Percentiles rank a stretch among this genome's conserved stretches.
Evolutionary conservation across 805 yeast genomes (phyloP).

Genomic region (Kodamaea restingae): DNA sequence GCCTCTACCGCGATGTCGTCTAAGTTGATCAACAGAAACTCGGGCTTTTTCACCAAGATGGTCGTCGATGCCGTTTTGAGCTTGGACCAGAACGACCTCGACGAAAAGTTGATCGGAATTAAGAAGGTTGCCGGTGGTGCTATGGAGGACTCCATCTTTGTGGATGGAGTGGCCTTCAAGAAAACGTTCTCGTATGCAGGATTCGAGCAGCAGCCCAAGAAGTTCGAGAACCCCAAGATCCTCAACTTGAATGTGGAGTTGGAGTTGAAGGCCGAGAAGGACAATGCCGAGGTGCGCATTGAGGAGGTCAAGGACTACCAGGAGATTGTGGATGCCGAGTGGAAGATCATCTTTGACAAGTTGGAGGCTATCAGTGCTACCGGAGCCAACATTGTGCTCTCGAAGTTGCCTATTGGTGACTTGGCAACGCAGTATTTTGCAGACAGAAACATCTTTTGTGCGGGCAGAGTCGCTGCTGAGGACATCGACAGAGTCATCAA

Average conservation of each 20-base stretch:
- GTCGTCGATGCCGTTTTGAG: constrained; percentile 92
- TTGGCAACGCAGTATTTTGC: constrained; percentile 98
- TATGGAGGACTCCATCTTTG: constrained; percentile 85
- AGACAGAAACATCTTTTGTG: constrained; percentile 93
- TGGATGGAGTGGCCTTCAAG: constrained; percentile 95
- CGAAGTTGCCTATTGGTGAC: constrained; percentile 96
- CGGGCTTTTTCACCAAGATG: constrained; percentile 90
- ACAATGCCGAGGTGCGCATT: constrained; percentile 96
- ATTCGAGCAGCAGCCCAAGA: constrained; percentile 96
- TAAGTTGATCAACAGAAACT: constrained; percentile 81
- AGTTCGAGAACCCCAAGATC: constrained; percentile 73
- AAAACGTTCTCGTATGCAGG: constrained; percentile 98
- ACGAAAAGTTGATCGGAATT: constrained; percentile 88
- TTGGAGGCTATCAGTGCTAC: constrained; percentile 75
- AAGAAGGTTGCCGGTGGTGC: constrained; percentile 96
- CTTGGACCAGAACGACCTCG: constrained; percentile 78
- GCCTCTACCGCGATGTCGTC: constrained; percentile 98
- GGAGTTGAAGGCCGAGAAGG: constrained; percentile 97
- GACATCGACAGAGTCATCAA: constrained; percentile 89
- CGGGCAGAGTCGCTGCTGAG: constrained; percentile 86
- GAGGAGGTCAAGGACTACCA: constrained; percentile 93
- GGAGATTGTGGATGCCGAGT: constrained; percentile 97
- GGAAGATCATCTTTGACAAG: constrained; percentile 88
- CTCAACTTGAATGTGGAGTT: constrained; percentile 85
- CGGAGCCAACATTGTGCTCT: constrained; percentile 90